Conservation (phyloP, 352 stramenopile genomes). For the Phytophthora cryptogea region DNA sequence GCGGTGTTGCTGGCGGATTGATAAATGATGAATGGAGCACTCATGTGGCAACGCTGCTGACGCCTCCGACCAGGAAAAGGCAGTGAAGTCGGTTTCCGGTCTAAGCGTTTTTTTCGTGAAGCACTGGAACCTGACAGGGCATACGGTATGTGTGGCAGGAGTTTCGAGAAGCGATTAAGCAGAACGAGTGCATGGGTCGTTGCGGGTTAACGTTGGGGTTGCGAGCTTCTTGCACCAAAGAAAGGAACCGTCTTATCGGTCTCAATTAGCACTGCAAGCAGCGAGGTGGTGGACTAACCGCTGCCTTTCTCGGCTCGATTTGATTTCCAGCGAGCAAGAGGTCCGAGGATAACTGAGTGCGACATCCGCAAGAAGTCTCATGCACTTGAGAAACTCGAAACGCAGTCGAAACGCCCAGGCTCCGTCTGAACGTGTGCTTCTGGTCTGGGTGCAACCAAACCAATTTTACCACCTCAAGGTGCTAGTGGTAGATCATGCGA, state of each 20-base stretch:
- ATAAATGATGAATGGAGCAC: slow-evolving; percentile 34
- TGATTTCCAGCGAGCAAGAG: neutral
- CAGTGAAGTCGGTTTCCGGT: slow-evolving; percentile 24
- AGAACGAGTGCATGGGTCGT: slow-evolving; percentile 11
- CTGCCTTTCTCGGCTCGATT: neutral
- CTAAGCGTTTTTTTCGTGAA: slow-evolving; percentile 24
- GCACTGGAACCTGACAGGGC: slow-evolving; percentile 26
- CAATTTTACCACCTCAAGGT: neutral
- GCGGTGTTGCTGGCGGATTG: slow-evolving; percentile 9
- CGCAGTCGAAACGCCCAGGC: slow-evolving; percentile 28
- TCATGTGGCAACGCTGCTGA: slow-evolving; percentile 1
- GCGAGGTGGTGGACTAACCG: neutral
- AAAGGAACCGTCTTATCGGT: neutral
- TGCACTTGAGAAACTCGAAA: slow-evolving; percentile 36
- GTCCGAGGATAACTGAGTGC: slow-evolving; percentile 12
- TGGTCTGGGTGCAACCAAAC: slow-evolving; percentile 18
- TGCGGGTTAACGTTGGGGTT: slow-evolving; percentile 4
- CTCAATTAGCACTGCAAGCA: slow-evolving; percentile 3
- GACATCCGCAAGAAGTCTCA: slow-evolving; percentile 29
- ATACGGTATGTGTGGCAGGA: slow-evolving; percentile 13
- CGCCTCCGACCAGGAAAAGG: slow-evolving; percentile 2
- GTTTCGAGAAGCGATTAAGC: slow-evolving; percentile 28
- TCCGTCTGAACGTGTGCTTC: slow-evolving; percentile 15
- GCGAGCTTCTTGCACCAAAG: slow-evolving; percentile 7
- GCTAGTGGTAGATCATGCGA: too few species aligned